Evolutionary conservation across 192 early-diverging fungal genomes (phyloP), one percentile per base, ranked within the genome.

Genomic region (Dimargaris xerosporica): DNA sequence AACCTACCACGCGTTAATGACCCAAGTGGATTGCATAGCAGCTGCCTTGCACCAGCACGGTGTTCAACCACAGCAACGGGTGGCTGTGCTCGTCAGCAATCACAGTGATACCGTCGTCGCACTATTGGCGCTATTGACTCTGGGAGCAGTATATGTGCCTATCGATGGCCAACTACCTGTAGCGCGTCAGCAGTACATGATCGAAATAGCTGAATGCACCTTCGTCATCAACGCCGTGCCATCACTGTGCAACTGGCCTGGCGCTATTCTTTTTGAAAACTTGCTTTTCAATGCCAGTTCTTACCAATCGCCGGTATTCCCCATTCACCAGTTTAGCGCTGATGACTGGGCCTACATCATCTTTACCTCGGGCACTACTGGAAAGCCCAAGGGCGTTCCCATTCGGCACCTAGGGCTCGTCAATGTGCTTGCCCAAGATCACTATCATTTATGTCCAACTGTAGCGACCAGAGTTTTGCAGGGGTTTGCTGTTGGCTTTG

Each of bases 311-410:
- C 34, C 34, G 3, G 19, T 13, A 26, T 13, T 3, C 25, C 25
- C 0, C 23, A 25, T 7, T 39, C 2, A 39, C 34, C 34, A 7
- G 34, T 39, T 39, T 39, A 2, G 7, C 2, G 15, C 50, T 1
- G 3, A 52, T 56, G 54, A 56, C 16, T 17, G 15, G n/a, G 58
- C 58, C 15, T 60, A 34, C 11, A 44, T 60, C 1, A 39, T 60
- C 41, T 60, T 31, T n/a, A 60, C 58, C 25, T 60, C 58, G 21
- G 58, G 58, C 1, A 31, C 58, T 41, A 60, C 58, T 0, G 58
- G 41, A 11, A 30, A 42, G 19, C 58, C 58, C 58, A 60, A 60
- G 39, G 58, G 58, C 1, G 41, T 60, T 3, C n/a, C n/a, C 0
- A 28, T 44, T 21, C 28, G 42, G 1, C 43, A 60, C 43, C 41